Evolutionary conservation across 306 rosid genomes (phyloP), one percentile per base, ranked within the genome.

Genomic region (Ochetophila trinervis): DNA sequence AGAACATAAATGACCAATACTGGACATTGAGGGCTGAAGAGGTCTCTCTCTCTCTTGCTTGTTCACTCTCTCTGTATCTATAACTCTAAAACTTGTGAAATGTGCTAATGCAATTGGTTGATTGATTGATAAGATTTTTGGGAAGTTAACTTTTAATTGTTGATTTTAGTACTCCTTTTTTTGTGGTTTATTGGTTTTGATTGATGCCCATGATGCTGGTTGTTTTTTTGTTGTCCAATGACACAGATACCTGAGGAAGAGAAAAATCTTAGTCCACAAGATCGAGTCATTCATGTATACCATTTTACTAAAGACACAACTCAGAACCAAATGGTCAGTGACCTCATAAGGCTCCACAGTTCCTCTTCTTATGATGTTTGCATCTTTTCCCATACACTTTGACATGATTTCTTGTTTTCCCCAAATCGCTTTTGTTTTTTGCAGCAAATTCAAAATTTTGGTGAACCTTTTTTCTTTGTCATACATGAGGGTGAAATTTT

Each of bases 11-110:
- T 65, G 97, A 91, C 76, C 97, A 88, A 60, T 91, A 91, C 84
- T 91, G 97, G 96, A 88, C 97, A 5, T 81, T 91, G 60, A 86
- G 97, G 19, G 97, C 97, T 3, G 97, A 91, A 59, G 97, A 91
- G 96, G 97, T 80, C 62, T 79, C 44, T 68, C 47, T 70, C n/a
- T 65, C 17, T 58, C 52, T 36, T 45, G 6, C 52, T 11, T 45
- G 5, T 12, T 3, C 48, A 53, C 20, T 18, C 69, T 18, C 47
- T 24, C 47, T 21, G 53, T n/a, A 27, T 53, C 22, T 17, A 35
- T 23, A 37, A 18, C 16, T 40, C 23, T 24, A 48, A 42, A 10
- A 16, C 0, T 6, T 9, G 1, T 50, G 20, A 19, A 16, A 19
- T 19, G 7, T 63, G 57, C 65, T 27, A 53, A 23, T 55, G 60